Base-by-base conservation (phyloP, 2,329 filamentous ascomycete genomes). In the Ceratocystis albifundus region DNA sequence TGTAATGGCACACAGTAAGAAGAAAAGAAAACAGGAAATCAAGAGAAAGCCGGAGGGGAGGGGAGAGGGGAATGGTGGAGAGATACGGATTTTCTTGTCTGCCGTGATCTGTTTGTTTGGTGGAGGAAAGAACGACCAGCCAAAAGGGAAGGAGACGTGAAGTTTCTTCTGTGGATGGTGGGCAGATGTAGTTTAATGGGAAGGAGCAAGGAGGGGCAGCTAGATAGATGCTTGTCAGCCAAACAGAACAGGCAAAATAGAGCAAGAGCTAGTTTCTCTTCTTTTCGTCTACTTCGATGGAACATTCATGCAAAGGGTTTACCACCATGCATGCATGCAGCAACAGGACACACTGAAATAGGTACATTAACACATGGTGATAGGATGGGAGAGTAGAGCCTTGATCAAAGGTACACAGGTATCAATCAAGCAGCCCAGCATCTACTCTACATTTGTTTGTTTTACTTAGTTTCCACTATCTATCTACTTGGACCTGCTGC, bases 81-180 rank as follows among this genome's bases (percentile, higher is more conserved):
- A 57, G 46, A 36, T 8, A 36, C 7, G n/a, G 61, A 62, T 59
- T 36, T 41, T 61, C 7, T 57, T 57, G 25, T 57, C 28, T 32
- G 25, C 28, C 53, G 53, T 57, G 53, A 57, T 57, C 22, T 57
- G 53, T 57, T 22, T 57, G 25, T 57, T 57, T 57, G 53, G 53
- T 28, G 22, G 53, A 32, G 53, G 53, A 57, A 57, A 57, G 53
- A 57, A 28, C 53, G 53, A 32, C 25, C 8, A 32, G 28, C 22
- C 25, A 17, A 57, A 32, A 57, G 25, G 48, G 48, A 50, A 50
- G 25, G 48, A 50, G 48, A 20, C n/a, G 17, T 22, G 25, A 12
- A 22, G 48, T 50, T 50, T 50, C 48, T 50, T 10, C 48, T 12
- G 48, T 50, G 48, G n/a, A 50, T 20, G 48, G 53, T 25, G 30